These are phyloP conservation scores for Colletotrichum sp. DNA, from an alignment of 2,329 filamentous ascomycete genomes.

Conservation along the genomic window DNA sequence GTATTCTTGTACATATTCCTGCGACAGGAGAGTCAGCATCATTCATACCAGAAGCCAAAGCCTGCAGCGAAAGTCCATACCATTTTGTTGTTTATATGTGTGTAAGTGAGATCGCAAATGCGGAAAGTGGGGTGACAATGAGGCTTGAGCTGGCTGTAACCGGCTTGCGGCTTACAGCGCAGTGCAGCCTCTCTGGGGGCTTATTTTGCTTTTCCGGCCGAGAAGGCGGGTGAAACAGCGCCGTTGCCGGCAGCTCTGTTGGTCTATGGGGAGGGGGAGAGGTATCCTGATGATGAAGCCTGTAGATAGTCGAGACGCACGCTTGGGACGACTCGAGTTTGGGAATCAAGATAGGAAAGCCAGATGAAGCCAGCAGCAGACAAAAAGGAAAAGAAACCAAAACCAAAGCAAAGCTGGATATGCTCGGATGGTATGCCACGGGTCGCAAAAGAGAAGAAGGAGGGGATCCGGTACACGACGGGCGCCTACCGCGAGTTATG, in stretches of 20 bases:
- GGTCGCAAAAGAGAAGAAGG: constrained; percentile 46
- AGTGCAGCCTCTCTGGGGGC: not conserved
- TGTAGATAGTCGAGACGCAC: not conserved
- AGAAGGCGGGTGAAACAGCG: constrained; percentile 17
- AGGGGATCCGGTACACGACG: constrained; percentile 36
- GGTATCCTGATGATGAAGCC: not conserved
- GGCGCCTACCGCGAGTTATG: constrained; percentile 56
- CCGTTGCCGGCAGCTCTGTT: constrained; percentile 41
- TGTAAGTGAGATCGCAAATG: constrained; percentile 8
- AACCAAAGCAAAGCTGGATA: constrained; percentile 34
- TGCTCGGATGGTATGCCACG: constrained; percentile 36
- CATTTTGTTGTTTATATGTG: constrained; percentile 34
- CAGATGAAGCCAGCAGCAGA: constrained; percentile 23
- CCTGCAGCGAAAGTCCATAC: constrained; percentile 27
- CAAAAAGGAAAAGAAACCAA: constrained; percentile 22
- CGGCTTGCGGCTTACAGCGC: constrained; percentile 19
- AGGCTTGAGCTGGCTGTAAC: constrained; percentile 15
- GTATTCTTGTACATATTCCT: constrained; percentile 42
- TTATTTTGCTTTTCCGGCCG: constrained; percentile 25
- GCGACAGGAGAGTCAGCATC: not conserved
- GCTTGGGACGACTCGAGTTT: not conserved
- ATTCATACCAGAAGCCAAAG: not conserved
- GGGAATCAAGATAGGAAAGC: constrained; percentile 28
- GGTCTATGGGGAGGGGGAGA: not conserved
- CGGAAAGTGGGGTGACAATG: constrained; percentile 1